A percentile compares a stretch with the other conserved stretches of the same genome.
phyloP scores from a whole-genome alignment of 2,329 filamentous ascomycete species.

The Aphanoascus verrucosus region DNA sequence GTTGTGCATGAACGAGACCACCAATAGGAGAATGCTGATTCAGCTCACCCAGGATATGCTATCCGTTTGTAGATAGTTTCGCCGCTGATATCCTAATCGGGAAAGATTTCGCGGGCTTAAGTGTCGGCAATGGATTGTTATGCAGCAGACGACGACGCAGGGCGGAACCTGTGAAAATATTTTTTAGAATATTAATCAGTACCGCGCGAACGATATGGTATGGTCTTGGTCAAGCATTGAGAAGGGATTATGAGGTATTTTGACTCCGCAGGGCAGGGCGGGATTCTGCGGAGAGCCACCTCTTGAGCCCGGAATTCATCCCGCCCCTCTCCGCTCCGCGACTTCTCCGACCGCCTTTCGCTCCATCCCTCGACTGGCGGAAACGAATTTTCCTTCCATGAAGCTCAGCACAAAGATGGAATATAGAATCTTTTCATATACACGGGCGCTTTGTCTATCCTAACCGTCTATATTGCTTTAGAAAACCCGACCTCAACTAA shows the following conservation, averaged over 20 bases:
- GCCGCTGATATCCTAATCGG: neutral
- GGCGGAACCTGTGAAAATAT: no score
- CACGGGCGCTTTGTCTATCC: neutral
- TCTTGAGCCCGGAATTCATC: constrained; percentile 2
- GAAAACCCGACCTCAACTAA: constrained; percentile 35
- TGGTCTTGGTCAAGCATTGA: no score
- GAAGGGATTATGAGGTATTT: no score
- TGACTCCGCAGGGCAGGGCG: no score
- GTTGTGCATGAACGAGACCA: neutral
- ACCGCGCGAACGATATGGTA: no score
- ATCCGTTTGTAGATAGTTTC: constrained; percentile 3
- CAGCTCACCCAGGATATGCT: neutral
- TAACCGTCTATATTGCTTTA: constrained; percentile 25
- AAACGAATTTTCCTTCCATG: no score
- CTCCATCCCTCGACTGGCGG: neutral
- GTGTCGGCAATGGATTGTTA: neutral
- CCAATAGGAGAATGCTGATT: constrained; percentile 10
- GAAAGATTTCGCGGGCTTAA: neutral
- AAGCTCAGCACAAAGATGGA: no score
- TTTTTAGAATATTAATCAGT: no score
- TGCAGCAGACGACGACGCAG: neutral
- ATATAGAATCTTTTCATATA: neutral
- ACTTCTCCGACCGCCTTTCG: neutral
- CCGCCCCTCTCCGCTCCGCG: neutral
- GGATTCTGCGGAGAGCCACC: neutral